These are phyloP conservation scores for Kluyveromyces wickerhamii DNA, from an alignment of 805 yeast genomes.

Conservation along the genomic window DNA sequence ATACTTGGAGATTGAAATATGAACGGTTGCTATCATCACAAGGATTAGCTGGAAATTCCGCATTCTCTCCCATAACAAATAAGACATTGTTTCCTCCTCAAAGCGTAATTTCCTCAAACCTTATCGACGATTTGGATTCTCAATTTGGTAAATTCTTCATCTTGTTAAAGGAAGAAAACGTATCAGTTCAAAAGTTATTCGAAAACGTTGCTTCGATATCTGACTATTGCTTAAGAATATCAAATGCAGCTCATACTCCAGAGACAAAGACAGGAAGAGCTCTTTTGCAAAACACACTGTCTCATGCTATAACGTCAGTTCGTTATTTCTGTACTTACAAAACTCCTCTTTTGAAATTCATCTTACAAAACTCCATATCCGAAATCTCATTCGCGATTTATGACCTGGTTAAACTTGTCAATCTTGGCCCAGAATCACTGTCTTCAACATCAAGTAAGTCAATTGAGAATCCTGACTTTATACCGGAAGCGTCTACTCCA, in stretches of 20 bases:
- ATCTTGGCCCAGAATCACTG: slow-evolving; percentile 11
- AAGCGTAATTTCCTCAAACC: slow-evolving; percentile 7
- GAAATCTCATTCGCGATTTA: slow-evolving; percentile 64
- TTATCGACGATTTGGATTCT: slow-evolving; percentile 6
- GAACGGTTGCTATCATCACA: background rate
- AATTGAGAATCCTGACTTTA: background rate
- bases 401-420: slow-evolving; percentile 50
- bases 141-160: slow-evolving; percentile 4
- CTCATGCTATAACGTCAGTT: slow-evolving; percentile 68
- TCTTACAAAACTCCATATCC: slow-evolving; percentile 67
- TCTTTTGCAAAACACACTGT: slow-evolving; percentile 55
- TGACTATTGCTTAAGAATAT: slow-evolving; percentile 14
- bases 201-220: slow-evolving; percentile 21
- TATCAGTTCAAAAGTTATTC: slow-evolving; percentile 16
- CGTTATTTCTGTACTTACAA: slow-evolving; percentile 63
- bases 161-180: slow-evolving; percentile 2
- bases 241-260: slow-evolving; percentile 17
- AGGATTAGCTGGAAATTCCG: too few species aligned
- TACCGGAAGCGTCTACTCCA: background rate
- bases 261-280: slow-evolving; percentile 35
- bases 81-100: slow-evolving; percentile 7
- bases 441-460: background rate
- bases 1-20: slow-evolving; percentile 12
- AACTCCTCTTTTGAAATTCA: slow-evolving; percentile 57
- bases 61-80: slow-evolving; percentile 2